Conservation (phyloP, 225 moss, liverwort and hornwort genomes). For the Climacium dendroides region DNA sequence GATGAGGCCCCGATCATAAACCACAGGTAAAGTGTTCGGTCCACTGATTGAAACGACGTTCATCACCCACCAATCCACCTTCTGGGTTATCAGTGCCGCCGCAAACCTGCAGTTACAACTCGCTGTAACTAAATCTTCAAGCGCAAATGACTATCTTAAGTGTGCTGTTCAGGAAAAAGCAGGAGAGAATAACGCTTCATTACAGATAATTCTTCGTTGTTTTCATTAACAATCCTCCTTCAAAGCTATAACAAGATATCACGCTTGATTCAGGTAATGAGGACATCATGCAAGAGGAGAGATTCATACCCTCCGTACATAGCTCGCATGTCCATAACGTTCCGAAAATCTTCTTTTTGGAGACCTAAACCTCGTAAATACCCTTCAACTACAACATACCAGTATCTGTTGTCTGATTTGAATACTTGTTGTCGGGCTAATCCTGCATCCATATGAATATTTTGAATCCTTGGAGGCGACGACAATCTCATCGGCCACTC, state of each 20-base stretch:
- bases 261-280: not conserved
- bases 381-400: not conserved
- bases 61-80: constrained; percentile 1
- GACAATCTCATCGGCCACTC: not conserved
- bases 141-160: not conserved
- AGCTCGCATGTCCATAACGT: constrained; percentile 3
- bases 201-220: not conserved
- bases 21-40: not conserved
- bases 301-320: not conserved
- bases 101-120: not conserved
- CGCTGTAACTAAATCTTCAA: not conserved
- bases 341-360: not conserved
- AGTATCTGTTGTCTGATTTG: not conserved
- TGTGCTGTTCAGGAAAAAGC: not conserved
- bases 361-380: not conserved
- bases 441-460: not conserved
- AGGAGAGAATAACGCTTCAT: not conserved
- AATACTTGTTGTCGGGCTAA: not conserved
- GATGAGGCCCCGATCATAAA: not conserved
- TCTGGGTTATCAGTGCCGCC: not conserved
- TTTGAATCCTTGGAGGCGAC: not conserved
- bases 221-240: not conserved
- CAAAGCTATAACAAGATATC: not conserved
- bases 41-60: not conserved
- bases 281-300: not conserved